Percentiles rank a stretch among this genome's conserved stretches.
Evolutionary conservation across 441 rosid species (phyloP).

Genomic region (Brassica balearica): DNA sequence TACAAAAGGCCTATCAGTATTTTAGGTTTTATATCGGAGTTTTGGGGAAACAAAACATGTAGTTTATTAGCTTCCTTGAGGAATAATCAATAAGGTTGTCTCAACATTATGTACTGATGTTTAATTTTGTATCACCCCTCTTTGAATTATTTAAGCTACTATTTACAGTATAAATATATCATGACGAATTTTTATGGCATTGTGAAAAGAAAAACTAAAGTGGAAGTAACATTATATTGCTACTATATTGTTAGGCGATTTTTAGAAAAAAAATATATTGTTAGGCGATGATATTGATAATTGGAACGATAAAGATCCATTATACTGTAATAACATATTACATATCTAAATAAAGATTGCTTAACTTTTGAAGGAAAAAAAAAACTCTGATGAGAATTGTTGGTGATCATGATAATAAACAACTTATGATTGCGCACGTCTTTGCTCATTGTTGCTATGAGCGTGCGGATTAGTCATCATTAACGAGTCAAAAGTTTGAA

Average conservation of each 20-base stretch:
- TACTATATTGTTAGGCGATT: not conserved
- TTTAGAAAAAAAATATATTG: too few relatives aligned
- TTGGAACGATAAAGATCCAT: constrained; percentile 26
- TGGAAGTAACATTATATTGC: constrained; percentile 11
- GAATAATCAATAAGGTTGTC: constrained; percentile 3
- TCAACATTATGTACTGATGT: not conserved
- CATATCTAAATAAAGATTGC: constrained; percentile 10
- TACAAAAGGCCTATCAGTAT: not conserved
- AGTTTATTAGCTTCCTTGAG: not conserved
- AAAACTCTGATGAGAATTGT: constrained; percentile 10
- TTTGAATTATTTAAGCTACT: constrained; percentile 5
- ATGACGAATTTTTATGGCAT: not conserved
- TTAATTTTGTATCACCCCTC: not conserved
- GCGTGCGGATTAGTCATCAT: constrained; percentile 45
- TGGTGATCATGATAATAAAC: constrained; percentile 34
- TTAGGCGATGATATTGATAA: constrained; percentile 23
- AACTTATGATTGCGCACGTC: constrained; percentile 35
- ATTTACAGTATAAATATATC: not conserved
- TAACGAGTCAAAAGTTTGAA: constrained; percentile 19
- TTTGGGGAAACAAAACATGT: not conserved
- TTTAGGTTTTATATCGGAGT: not conserved
- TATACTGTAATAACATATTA: constrained; percentile 2
- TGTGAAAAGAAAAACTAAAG: not conserved
- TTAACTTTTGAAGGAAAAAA: not conserved
- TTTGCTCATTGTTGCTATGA: constrained; percentile 23